Evolutionary conservation across 768 basidiomycete species (phyloP).

Genomic region (Collybiopsis luxurians): DNA sequence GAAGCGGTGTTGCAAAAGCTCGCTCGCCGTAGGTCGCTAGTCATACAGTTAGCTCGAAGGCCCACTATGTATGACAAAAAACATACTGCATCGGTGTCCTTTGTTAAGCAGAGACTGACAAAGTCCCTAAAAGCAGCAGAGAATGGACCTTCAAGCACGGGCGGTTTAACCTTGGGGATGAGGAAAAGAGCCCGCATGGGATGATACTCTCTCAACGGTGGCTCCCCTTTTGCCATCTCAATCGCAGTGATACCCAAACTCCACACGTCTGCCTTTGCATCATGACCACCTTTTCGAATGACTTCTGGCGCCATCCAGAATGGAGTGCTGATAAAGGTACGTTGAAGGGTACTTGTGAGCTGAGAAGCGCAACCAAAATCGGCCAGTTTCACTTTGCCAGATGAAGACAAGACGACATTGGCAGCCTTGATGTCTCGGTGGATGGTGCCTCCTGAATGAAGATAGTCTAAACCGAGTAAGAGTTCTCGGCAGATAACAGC

Average conservation of each 20-base stretch:
- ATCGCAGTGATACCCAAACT: conserved; percentile 97
- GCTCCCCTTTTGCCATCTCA: conserved; percentile 97
- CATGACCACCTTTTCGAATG: conserved; percentile 95
- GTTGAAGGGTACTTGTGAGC: conserved; percentile 88
- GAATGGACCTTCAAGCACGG: conserved; percentile 84
- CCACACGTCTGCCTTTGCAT: conserved; percentile 97
- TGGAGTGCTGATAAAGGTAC: conserved; percentile 96
- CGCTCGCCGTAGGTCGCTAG: conserved; percentile 87
- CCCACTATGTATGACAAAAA: neutral
- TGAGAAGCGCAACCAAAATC: conserved; percentile 99
- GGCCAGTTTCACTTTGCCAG: conserved; percentile 94
- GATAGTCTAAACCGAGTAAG: conserved; percentile 88
- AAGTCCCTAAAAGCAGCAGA: conserved; percentile 91
- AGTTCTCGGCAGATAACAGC: conserved; percentile 94
- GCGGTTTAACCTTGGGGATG: conserved; percentile 95
- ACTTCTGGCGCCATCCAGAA: conserved; percentile 99
- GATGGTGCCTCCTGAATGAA: conserved; percentile 95
- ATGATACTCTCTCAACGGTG: conserved; percentile 94
- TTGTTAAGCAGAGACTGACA: conserved; percentile 84
- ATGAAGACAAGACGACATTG: conserved; percentile 87
- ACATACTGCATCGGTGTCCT: conserved; percentile 79
- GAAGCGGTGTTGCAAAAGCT: conserved; percentile 92
- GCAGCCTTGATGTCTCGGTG: conserved; percentile 99
- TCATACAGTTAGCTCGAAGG: conserved; percentile 11
- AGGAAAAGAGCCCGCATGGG: conserved; percentile 98